Evolutionary conservation across 2,329 filamentous ascomycete genomes (phyloP), one percentile per base, ranked within the genome.

Genomic region (Alternaria gansuensis): DNA sequence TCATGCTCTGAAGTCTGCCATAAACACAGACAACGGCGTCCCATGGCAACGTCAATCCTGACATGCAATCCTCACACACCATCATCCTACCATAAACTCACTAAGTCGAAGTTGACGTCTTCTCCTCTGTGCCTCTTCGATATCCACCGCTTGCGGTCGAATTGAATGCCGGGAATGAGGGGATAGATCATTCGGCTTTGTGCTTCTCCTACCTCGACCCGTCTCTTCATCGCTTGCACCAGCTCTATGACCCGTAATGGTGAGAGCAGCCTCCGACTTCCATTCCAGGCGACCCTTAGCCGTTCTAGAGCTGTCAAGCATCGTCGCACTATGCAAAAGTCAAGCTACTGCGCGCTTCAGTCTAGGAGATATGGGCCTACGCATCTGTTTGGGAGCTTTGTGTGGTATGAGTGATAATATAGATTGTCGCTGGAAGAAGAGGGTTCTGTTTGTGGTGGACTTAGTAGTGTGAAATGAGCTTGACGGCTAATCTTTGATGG

Each of bases 361-460:
- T 34, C 57, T 55, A 60, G 57, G 51, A 56, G 57, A 54, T 53
- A 41, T 51, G 49, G 51, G 60, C 60, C 56, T 48, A 63, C 51
- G 60, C 56, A 63, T 40, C 50, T 37, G 37, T 33, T 48, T 43
- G 44, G 44, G 10, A 48, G 52, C 23, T 34, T 41, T 31, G 57
- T 56, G 59, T 54, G 59, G 54, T 57, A 37, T 41, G 34, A n/a
- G 39, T 52, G 49, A 23, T 51, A 34, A 33, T 41, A 40, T 17
- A 29, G 23, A 48, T 49, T 21, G 24, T 54, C 44, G 50, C 21
- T 5, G 31, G 57, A n/a, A 21, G 10, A 40, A 45, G 44, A 51
- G 40, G 52, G 53, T 48, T 33, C 57, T 34, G 60, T 51, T 21
- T 11, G 29, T 54, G 50, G 40, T 49, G 54, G 37, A 39, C 34